These are phyloP conservation scores for Suaeda aralocaspica DNA, from an alignment of 148 eudicot species.

Conservation along the genomic window DNA sequence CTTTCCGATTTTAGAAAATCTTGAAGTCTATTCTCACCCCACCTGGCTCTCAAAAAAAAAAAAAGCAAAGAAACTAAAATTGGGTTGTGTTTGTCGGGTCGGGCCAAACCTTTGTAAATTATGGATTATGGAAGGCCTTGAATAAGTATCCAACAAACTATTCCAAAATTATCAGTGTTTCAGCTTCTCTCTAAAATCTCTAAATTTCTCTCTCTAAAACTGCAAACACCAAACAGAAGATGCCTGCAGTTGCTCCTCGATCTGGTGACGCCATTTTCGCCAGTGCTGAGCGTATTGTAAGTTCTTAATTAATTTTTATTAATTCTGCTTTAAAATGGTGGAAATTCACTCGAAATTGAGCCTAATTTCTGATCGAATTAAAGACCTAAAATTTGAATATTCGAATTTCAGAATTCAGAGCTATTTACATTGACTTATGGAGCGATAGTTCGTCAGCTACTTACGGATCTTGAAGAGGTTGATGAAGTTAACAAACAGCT, in stretches of 20 bases:
- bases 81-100: too few relatives aligned
- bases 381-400: background rate
- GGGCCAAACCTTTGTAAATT: too few relatives aligned
- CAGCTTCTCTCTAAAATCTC: background rate
- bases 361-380: background rate
- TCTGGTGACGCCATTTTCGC: constrained; percentile 46
- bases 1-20: too few relatives aligned
- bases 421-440: constrained; percentile 91
- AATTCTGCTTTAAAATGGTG: background rate
- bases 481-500: constrained; percentile 98
- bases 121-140: too few relatives aligned
- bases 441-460: constrained; percentile 90
- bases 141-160: too few relatives aligned
- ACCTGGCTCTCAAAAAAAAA: too few relatives aligned
- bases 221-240: constrained; percentile 9
- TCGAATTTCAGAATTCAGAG: constrained; percentile 63
- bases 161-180: too few relatives aligned
- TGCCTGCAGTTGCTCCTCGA: constrained; percentile 41
- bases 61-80: too few relatives aligned
- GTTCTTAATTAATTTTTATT: background rate
- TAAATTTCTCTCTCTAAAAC: background rate
- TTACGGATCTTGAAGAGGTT: constrained; percentile 96
- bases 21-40: too few relatives aligned
- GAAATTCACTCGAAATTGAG: background rate
- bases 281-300: constrained; percentile 41